phyloP scores from a whole-genome alignment of 164 flowering plant species.

The Annona cherimola region DNA sequence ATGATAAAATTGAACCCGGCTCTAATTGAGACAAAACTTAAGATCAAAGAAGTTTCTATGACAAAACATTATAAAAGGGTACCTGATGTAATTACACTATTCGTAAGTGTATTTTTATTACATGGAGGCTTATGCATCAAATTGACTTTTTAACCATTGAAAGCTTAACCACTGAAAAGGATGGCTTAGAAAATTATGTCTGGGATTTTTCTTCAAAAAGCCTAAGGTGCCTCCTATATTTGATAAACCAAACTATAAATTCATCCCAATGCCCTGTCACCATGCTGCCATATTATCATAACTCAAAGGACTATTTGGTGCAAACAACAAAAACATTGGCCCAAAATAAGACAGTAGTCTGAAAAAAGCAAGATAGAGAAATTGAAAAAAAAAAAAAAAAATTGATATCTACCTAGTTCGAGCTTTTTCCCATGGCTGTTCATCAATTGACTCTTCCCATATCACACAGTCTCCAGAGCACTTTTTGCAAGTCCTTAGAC shows the following conservation, averaged over 20 bases:
- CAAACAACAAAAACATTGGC: neutral
- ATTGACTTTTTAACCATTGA: too few species aligned
- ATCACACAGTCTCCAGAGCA: conserved; percentile 88
- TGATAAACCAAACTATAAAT: neutral
- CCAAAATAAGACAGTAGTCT: neutral
- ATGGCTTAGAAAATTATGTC: too few species aligned
- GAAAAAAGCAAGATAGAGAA: conserved; percentile 1
- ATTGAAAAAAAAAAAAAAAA: neutral
- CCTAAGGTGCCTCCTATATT: neutral
- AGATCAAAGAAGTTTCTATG: too few species aligned
- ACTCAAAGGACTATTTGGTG: neutral
- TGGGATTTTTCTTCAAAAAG: too few species aligned
- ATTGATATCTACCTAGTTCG: conserved; percentile 53
- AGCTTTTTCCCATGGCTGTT: conserved; percentile 89
- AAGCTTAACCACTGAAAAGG: too few species aligned
- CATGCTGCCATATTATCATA: neutral
- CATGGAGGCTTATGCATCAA: too few species aligned
- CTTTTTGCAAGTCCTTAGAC: conserved; percentile 57
- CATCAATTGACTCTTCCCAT: conserved; percentile 97
- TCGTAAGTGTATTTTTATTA: too few species aligned
- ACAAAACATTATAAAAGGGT: too few species aligned
- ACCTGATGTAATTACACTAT: too few species aligned
- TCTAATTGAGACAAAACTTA: too few species aligned
- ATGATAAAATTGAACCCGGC: too few species aligned
- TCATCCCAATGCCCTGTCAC: neutral